Evolutionary conservation across 2,329 filamentous ascomycete species (phyloP).

Genomic region (Arthrobotrys entomopaga): DNA sequence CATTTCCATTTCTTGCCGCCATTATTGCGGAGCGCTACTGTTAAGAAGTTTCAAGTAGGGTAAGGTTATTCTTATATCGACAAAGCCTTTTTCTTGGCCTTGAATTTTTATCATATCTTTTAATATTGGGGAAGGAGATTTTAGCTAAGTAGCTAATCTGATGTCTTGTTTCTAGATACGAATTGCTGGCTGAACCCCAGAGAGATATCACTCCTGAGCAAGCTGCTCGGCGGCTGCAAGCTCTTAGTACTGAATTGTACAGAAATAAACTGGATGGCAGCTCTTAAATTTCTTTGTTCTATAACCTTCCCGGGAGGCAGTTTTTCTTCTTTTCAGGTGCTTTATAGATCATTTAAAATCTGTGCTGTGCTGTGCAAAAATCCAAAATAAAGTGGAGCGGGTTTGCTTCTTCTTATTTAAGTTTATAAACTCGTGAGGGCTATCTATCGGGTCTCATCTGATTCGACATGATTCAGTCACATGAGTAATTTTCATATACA

Average conservation of each 20-base stretch:
- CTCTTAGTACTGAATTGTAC: conserved; percentile 81
- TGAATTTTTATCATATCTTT: background rate
- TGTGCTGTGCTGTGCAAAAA: too few relatives aligned
- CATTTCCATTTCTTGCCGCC: conserved; percentile 99
- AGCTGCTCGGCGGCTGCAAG: conserved; percentile 79
- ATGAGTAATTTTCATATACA: too few relatives aligned
- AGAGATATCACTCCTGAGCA: conserved; percentile 98
- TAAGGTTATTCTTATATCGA: conserved; percentile 60
- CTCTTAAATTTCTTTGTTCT: conserved; percentile 9
- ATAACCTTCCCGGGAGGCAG: too few relatives aligned
- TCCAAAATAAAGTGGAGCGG: background rate
- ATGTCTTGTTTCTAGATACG: conserved; percentile 69
- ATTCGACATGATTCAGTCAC: too few relatives aligned
- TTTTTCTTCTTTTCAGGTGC: too few relatives aligned
- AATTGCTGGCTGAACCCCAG: conserved; percentile 97
- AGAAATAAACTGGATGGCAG: conserved; percentile 69
- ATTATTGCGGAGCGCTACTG: conserved; percentile 87
- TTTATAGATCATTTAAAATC: background rate
- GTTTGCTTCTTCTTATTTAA: too few relatives aligned
- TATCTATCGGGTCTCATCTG: too few relatives aligned
- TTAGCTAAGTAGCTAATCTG: background rate
- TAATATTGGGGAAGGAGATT: background rate
- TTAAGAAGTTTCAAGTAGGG: conserved; percentile 94
- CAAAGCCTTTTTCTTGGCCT: conserved; percentile 10
- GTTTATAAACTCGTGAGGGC: too few relatives aligned